Evolutionary conservation across 2,329 filamentous ascomycete species (phyloP).

Genomic region (Cercospora sesami): DNA sequence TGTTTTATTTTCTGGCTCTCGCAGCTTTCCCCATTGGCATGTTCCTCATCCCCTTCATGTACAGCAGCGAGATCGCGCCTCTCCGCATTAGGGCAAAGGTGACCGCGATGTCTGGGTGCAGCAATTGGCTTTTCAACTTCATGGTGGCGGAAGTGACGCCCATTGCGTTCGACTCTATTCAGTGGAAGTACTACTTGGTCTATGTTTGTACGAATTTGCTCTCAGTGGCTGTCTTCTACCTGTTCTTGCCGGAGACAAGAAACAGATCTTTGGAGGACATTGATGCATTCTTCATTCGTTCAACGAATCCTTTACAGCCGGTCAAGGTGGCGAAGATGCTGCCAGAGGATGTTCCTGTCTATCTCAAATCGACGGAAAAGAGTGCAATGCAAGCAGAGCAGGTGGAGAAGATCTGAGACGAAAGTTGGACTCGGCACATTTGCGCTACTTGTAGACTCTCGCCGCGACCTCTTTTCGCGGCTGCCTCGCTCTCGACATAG

Average conservation of each 20-base stretch:
- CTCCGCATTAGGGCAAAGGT: constrained; percentile 34
- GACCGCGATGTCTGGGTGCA: constrained; percentile 45
- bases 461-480: too few species aligned
- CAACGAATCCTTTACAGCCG: constrained; percentile 28
- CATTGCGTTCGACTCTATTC: constrained; percentile 57
- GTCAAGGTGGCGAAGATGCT: constrained; percentile 28
- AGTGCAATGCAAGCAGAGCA: constrained; percentile 16
- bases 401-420: constrained; percentile 15
- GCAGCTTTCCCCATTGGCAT: constrained; percentile 35
- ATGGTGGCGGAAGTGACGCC: constrained; percentile 48
- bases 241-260: constrained; percentile 34
- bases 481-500: too few species aligned
- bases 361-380: constrained; percentile 23
- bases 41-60: constrained; percentile 39
- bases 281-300: constrained; percentile 34
- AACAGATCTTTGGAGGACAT: constrained; percentile 35
- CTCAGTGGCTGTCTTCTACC: constrained; percentile 49
- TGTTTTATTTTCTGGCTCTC: constrained; percentile 34
- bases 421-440: not conserved
- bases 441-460: too few species aligned
- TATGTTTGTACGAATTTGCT: constrained; percentile 62
- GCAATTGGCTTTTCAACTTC: constrained; percentile 63
- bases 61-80: constrained; percentile 38
- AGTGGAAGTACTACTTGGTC: constrained; percentile 41
- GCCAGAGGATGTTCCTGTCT: constrained; percentile 27